Evolutionary conservation across 1,139 yeast genomes (phyloP).

Genomic region (Pichia sp.): DNA sequence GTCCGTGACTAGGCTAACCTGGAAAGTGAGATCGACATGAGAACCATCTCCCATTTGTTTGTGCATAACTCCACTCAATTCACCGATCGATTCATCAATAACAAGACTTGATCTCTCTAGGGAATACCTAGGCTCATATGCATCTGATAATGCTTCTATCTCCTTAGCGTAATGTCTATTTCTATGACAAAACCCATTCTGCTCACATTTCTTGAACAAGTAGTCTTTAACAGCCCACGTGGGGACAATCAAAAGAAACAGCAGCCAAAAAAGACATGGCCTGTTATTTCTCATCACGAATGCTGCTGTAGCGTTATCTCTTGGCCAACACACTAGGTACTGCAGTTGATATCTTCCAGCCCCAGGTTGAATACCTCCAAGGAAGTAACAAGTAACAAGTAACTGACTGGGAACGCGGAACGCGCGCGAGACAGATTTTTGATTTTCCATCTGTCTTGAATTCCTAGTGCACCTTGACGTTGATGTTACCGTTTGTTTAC

Average conservation of each 20-base stretch:
- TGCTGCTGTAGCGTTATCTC: no score
- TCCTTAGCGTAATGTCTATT: slow-evolving; percentile 63
- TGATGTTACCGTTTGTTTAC: slow-evolving; percentile 20
- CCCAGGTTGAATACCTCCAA: no score
- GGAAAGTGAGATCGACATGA: slow-evolving; percentile 42
- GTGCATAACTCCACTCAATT: slow-evolving; percentile 37
- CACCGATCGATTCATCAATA: slow-evolving; percentile 24
- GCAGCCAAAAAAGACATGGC: no score
- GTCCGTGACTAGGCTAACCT: slow-evolving; percentile 47
- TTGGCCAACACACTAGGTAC: no score
- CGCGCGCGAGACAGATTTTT: no score
- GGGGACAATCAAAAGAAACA: not conserved
- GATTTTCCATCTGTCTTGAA: not conserved
- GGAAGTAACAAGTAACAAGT: no score
- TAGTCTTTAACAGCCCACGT: slow-evolving; percentile 53
- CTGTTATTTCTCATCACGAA: no score
- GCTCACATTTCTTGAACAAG: slow-evolving; percentile 71
- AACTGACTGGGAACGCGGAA: no score
- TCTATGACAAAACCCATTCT: slow-evolving; percentile 81
- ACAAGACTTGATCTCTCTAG: slow-evolving; percentile 39
- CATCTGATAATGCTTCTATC: slow-evolving; percentile 28
- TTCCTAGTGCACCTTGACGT: not conserved
- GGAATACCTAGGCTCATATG: slow-evolving; percentile 43
- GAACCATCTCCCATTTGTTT: slow-evolving; percentile 32
- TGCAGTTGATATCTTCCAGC: no score